These are phyloP conservation scores for Suhomyces anneliseae DNA, from an alignment of 1,139 yeast species.

Conservation along the genomic window DNA sequence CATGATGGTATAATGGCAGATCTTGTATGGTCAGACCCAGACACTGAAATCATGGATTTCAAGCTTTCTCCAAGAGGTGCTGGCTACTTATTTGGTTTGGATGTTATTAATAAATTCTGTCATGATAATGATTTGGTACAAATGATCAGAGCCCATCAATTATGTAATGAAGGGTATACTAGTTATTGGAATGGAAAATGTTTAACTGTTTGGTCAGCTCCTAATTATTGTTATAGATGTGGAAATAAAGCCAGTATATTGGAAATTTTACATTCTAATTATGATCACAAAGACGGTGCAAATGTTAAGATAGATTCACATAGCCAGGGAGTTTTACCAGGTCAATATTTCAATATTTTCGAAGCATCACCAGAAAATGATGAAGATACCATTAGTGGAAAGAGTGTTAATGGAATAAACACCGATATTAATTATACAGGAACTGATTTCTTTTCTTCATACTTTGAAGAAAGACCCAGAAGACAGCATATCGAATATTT, in stretches of 20 bases:
- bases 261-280: conserved; percentile 54
- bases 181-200: conserved; percentile 87
- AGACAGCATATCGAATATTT: conserved; percentile 27
- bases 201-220: conserved; percentile 98
- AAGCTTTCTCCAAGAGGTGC: conserved; percentile 95
- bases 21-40: conserved; percentile 98
- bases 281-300: conserved; percentile 17
- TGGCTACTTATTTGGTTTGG: conserved; percentile 92
- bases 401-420: conserved; percentile 39
- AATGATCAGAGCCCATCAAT: conserved; percentile 90
- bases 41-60: conserved; percentile 79
- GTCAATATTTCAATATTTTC: conserved; percentile 81
- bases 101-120: conserved; percentile 85
- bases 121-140: conserved; percentile 75
- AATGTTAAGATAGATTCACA: conserved; percentile 15
- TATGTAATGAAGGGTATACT: conserved; percentile 95
- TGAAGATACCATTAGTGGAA: conserved; percentile 44
- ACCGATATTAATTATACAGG: conserved; percentile 16
- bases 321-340: conserved; percentile 47
- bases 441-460: conserved; percentile 25
- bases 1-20: conserved; percentile 99
- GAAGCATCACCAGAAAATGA: conserved; percentile 94
- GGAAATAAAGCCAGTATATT: conserved; percentile 94
- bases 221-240: conserved; percentile 94
- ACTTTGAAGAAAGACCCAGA: conserved; percentile 25